Percentiles rank a stretch among this genome's conserved stretches.
phyloP scores from a whole-genome alignment of 2,329 filamentous ascomycete genomes.

The Fusarium sarcochroum region DNA sequence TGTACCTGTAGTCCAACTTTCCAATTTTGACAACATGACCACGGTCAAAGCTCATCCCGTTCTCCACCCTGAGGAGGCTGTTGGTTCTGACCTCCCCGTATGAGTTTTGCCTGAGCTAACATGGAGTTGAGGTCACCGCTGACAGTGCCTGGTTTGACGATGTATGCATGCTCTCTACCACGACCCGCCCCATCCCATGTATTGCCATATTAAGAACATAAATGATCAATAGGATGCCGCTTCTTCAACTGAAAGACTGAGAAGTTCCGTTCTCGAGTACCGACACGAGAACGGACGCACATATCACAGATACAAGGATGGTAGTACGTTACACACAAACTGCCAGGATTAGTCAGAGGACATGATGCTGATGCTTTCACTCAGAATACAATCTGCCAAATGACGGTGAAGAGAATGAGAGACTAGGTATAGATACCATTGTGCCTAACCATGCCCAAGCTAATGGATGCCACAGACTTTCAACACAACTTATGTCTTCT shows the following conservation, averaged over 20 bases:
- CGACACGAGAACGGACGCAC: slow-evolving; percentile 5
- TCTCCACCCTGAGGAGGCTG: background rate
- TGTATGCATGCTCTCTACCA: background rate
- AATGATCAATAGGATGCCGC: background rate
- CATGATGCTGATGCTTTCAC: background rate
- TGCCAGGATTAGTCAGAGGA: no score
- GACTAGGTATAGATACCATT: background rate
- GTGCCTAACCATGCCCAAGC: background rate
- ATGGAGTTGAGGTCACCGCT: background rate
- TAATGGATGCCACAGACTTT: background rate
- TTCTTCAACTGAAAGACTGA: background rate
- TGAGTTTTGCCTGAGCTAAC: background rate
- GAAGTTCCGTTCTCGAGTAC: background rate
- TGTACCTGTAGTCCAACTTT: background rate
- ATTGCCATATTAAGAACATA: no score
- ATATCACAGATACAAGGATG: slow-evolving; percentile 1
- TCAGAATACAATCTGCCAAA: slow-evolving; percentile 8
- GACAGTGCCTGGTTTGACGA: no score
- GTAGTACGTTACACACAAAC: background rate
- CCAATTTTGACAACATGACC: background rate
- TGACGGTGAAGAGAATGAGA: background rate
- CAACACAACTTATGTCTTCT: slow-evolving; percentile 17
- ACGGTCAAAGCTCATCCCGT: background rate
- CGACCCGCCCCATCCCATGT: background rate
- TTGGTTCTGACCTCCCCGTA: background rate